A percentile compares a stretch with the other conserved stretches of the same genome.
Evolutionary conservation across 2,329 filamentous ascomycete species (phyloP).

Genomic region (Paramyrothecium sp.): DNA sequence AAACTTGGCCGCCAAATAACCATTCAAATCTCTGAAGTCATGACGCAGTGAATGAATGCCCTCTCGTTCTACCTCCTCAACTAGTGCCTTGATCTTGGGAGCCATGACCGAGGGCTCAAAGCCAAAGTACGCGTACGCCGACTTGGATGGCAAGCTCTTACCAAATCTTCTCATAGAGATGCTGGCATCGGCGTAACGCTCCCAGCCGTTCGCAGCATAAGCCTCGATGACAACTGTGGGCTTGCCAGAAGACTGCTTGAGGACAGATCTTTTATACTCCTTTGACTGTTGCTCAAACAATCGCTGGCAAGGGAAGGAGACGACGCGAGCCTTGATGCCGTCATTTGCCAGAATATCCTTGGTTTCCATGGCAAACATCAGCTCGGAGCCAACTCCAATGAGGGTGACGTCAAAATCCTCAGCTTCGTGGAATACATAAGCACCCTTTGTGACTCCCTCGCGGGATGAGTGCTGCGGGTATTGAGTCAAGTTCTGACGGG

Average conservation of each 20-base stretch:
- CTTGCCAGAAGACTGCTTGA: conserved; percentile 20
- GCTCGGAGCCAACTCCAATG: conserved; percentile 22
- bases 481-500: conserved; percentile 32
- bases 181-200: conserved; percentile 52
- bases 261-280: conserved; percentile 2
- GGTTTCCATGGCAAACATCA: conserved; percentile 34
- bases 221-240: conserved; percentile 55
- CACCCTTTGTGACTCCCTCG: conserved; percentile 31
- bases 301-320: conserved; percentile 34
- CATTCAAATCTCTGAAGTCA: conserved; percentile 2
- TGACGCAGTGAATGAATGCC: not conserved
- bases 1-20: not conserved
- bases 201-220: conserved; percentile 51
- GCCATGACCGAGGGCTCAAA: not conserved
- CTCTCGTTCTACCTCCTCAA: not conserved
- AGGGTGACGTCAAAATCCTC: conserved; percentile 26
- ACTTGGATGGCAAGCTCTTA: conserved; percentile 39
- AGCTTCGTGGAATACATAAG: conserved; percentile 36
- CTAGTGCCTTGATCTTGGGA: not conserved
- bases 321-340: conserved; percentile 27
- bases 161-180: conserved; percentile 48
- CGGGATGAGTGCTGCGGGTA: conserved; percentile 24
- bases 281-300: conserved; percentile 31
- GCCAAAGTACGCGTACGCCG: not conserved
- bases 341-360: conserved; percentile 27